Evolutionary conservation across 495 filamentous ascomycete species (phyloP).

Genomic region (Penicillium goetzii): DNA sequence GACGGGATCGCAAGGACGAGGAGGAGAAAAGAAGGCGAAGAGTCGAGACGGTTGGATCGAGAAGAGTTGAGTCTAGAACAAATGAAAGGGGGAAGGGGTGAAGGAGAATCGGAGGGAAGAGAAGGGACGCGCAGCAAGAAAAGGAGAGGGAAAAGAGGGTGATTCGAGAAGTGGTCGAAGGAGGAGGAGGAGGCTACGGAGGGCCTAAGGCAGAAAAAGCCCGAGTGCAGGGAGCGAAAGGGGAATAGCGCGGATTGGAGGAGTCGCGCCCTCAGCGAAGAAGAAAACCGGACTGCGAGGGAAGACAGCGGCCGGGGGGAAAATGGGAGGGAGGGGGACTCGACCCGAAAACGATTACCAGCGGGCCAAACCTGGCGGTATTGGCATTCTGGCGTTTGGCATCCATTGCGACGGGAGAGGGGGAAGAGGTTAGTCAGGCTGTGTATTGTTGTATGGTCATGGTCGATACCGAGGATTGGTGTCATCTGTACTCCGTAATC

Average conservation of each 20-base stretch:
- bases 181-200: constrained; percentile 29
- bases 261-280: constrained; percentile 17
- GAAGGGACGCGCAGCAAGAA: constrained; percentile 38
- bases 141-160: constrained; percentile 40
- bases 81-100: constrained; percentile 28
- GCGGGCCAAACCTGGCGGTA: constrained; percentile 15
- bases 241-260: constrained; percentile 24
- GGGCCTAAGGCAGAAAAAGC: constrained; percentile 37
- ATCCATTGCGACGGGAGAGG: not conserved
- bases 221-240: constrained; percentile 25
- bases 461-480: not conserved
- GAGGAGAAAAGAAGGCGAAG: constrained; percentile 32
- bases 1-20: constrained; percentile 40
- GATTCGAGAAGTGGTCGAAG: constrained; percentile 34
- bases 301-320: not conserved
- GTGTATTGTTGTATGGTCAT: constrained; percentile 1
- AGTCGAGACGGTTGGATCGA: constrained; percentile 27
- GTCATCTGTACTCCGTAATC: no score
- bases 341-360: constrained; percentile 24
- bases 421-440: not conserved
- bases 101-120: constrained; percentile 31
- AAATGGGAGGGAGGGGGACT: constrained; percentile 13
- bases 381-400: constrained; percentile 7
- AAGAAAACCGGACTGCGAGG: constrained; percentile 12
- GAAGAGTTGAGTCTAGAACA: constrained; percentile 26